Evolutionary conservation across 768 basidiomycete species (phyloP).

Genomic region (Auriscalpium vulgare): DNA sequence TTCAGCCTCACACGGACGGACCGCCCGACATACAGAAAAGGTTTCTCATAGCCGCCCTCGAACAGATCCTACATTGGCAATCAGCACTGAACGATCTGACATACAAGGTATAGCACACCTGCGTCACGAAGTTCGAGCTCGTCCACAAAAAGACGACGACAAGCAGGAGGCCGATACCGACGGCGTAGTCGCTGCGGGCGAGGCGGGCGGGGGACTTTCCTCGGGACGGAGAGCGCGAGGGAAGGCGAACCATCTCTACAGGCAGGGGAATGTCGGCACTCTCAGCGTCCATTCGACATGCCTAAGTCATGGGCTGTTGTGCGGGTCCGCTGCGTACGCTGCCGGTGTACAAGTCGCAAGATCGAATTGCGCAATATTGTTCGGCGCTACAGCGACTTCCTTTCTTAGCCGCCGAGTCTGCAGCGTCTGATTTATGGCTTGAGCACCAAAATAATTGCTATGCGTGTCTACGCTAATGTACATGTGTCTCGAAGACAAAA

Average conservation of each 20-base stretch:
- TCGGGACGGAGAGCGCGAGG: neutral
- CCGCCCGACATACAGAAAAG: conserved; percentile 62
- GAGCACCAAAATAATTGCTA: neutral
- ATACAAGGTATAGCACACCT: conserved; percentile 34
- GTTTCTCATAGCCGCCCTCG: conserved; percentile 75
- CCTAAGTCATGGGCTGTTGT: neutral
- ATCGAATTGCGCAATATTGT: neutral
- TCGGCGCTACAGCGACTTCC: neutral
- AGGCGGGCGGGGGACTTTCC: neutral
- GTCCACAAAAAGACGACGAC: conserved; percentile 87
- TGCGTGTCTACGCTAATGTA: neutral
- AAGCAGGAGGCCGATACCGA: conserved; percentile 64
- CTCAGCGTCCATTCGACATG: neutral
- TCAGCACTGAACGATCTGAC: neutral
- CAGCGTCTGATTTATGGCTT: too few relatives aligned
- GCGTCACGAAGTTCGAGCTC: conserved; percentile 77
- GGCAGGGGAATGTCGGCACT: neutral
- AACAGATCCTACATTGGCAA: conserved; percentile 32
- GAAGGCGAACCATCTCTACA: conserved; percentile 12
- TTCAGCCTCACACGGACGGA: neutral
- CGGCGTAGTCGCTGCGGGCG: conserved; percentile 30
- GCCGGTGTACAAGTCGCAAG: neutral
- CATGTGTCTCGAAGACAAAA: too few relatives aligned
- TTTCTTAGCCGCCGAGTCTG: neutral
- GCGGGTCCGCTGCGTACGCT: neutral